Conservation (phyloP, 2,329 filamentous ascomycete species). For the Pestalotiopsis sp. region DNA sequence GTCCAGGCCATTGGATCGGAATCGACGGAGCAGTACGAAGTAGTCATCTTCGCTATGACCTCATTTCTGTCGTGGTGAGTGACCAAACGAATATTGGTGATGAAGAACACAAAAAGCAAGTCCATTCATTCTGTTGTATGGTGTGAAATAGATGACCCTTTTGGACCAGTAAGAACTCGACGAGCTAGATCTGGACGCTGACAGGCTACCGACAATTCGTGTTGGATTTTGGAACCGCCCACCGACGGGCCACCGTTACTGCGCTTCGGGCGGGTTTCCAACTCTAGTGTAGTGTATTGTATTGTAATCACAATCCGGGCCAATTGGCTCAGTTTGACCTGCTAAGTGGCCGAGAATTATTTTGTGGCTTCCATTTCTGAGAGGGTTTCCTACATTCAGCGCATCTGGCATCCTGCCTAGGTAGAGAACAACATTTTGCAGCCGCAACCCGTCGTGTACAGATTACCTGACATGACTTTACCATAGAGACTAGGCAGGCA, state of each 20-base stretch:
- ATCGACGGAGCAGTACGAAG: neutral
- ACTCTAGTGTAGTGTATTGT: neutral
- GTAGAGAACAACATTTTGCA: no score
- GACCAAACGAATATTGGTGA: neutral
- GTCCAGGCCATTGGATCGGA: neutral
- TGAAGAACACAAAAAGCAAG: neutral
- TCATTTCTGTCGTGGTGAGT: neutral
- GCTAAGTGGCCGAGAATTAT: neutral
- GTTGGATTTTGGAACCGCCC: neutral
- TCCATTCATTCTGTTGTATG: neutral
- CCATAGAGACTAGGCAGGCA: no score
- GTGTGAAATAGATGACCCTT: neutral
- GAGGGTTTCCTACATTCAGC: no score
- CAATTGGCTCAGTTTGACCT: neutral
- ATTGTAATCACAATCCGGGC: neutral
- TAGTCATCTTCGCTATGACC: neutral
- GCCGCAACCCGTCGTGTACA: no score
- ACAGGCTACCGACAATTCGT: slow-evolving; percentile 6
- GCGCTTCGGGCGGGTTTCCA: neutral
- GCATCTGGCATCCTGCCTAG: no score
- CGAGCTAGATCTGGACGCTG: neutral
- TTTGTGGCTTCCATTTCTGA: neutral
- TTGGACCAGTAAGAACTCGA: slow-evolving; percentile 1
- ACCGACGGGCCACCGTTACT: neutral
- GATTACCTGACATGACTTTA: no score